Conservation (phyloP, 1,284 basidiomycete species). For the Amylostereum areolatum region DNA sequence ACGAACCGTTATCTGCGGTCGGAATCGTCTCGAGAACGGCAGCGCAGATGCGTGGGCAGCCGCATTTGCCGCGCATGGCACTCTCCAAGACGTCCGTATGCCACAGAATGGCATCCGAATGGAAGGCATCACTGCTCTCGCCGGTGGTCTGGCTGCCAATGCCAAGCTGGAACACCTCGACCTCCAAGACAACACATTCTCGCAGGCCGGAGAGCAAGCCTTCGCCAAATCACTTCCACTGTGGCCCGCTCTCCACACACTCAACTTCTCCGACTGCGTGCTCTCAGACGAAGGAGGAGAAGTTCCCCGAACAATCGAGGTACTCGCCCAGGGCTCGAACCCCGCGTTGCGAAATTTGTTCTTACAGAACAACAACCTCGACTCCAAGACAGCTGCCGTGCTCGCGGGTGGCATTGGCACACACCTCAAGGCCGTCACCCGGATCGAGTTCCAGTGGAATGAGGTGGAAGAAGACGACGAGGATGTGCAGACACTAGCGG, state of each 20-base stretch:
- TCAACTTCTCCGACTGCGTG: conserved; percentile 93
- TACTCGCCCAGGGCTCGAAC: conserved; percentile 69
- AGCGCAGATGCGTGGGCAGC: conserved; percentile 81
- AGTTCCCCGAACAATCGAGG: conserved; percentile 58
- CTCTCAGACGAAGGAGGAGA: conserved; percentile 68
- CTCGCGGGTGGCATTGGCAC: conserved; percentile 63
- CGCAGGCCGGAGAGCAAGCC: conserved; percentile 65
- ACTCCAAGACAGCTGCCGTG: conserved; percentile 60
- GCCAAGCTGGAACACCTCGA: conserved; percentile 74
- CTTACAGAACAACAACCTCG: conserved; percentile 89
- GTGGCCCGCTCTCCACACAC: conserved; percentile 69
- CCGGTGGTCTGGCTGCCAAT: conserved; percentile 70
- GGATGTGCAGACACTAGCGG: conserved; percentile 56
- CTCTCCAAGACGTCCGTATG: conserved; percentile 83
- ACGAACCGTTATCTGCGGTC: conserved; percentile 84
- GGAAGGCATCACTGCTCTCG: conserved; percentile 85
- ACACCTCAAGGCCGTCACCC: conserved; percentile 52
- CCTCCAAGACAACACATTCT: conserved; percentile 95
- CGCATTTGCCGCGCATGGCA: conserved; percentile 83
- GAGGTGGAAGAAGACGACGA: conserved; percentile 81
- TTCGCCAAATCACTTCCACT: conserved; percentile 67
- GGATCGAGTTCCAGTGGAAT: conserved; percentile 85
- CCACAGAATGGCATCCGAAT: conserved; percentile 97
- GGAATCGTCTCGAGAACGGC: conserved; percentile 93
- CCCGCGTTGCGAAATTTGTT: conserved; percentile 70